Evolutionary conservation across 257 asterid species (phyloP).

Genomic region (Rauvolfia tetraphylla): DNA sequence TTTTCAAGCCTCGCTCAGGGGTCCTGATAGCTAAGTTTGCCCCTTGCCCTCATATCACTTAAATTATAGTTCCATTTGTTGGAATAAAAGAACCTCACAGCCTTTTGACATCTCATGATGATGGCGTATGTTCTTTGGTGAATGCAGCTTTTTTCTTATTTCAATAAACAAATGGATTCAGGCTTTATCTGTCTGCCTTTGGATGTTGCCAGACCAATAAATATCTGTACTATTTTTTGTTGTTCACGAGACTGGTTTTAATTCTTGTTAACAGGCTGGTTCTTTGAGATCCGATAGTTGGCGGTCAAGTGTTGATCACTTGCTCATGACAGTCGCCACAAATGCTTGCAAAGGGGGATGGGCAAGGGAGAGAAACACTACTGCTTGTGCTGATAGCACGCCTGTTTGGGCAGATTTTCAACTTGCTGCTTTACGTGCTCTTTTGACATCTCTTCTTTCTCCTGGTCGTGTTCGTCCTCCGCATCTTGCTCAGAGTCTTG

Average conservation of each 20-base stretch:
- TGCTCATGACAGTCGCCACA: slow-evolving; percentile 60
- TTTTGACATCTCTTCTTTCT: slow-evolving; percentile 86
- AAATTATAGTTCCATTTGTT: background rate
- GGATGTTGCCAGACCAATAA: background rate
- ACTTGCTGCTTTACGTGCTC: slow-evolving; percentile 77
- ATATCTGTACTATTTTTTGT: slow-evolving; percentile 6
- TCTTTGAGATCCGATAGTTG: slow-evolving; percentile 61
- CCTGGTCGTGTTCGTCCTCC: slow-evolving; percentile 64
- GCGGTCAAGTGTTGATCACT: slow-evolving; percentile 64
- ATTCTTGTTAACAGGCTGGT: slow-evolving; percentile 56
- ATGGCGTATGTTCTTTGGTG: background rate
- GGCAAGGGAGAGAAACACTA: slow-evolving; percentile 39
- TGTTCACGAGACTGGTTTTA: background rate
- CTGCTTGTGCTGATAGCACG: slow-evolving; percentile 31
- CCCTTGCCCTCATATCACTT: background rate
- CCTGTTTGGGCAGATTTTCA: slow-evolving; percentile 55
- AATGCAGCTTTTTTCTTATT: no score
- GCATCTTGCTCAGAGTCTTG: slow-evolving; percentile 55
- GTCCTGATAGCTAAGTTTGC: background rate
- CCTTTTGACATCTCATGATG: background rate
- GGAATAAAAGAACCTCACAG: background rate
- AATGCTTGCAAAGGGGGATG: slow-evolving; percentile 63
- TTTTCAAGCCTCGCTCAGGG: background rate
- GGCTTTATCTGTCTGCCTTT: background rate
- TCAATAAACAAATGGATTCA: background rate